A percentile compares a stretch with the other conserved stretches of the same genome.
Evolutionary conservation across 352 stramenopile genomes (phyloP).

Genomic region (Phytophthora lateralis): DNA sequence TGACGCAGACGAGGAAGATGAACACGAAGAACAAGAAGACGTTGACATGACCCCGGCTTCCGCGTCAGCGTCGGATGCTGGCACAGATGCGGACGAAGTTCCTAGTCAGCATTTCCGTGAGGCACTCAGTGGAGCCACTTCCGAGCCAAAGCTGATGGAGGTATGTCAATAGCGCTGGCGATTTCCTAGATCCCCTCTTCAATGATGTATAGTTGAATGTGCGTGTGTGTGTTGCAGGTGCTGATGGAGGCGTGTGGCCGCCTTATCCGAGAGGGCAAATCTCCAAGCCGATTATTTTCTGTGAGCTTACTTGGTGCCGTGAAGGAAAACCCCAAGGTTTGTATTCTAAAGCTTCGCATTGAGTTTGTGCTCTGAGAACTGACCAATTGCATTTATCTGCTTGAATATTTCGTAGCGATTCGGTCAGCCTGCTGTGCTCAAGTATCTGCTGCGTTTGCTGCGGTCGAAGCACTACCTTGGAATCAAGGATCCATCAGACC

Average conservation of each 20-base stretch:
- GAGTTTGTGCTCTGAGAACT: neutral
- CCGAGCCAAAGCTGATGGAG: slow-evolving; percentile 60
- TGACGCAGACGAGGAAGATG: slow-evolving; percentile 40
- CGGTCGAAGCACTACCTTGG: slow-evolving; percentile 84
- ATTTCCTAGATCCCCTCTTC: neutral
- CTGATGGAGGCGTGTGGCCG: slow-evolving; percentile 54
- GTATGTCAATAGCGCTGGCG: slow-evolving; percentile 18
- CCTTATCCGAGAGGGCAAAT: slow-evolving; percentile 61
- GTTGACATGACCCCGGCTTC: slow-evolving; percentile 30
- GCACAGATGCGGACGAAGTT: slow-evolving; percentile 37
- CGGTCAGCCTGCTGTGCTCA: slow-evolving; percentile 56
- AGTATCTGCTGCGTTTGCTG: slow-evolving; percentile 78
- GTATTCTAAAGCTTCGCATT: neutral
- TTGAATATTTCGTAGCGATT: slow-evolving; percentile 46
- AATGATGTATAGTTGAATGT: neutral
- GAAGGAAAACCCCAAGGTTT: slow-evolving; percentile 56
- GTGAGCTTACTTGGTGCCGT: slow-evolving; percentile 64
- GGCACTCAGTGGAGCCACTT: slow-evolving; percentile 37
- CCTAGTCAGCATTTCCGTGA: slow-evolving; percentile 63
- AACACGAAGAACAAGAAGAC: slow-evolving; percentile 25
- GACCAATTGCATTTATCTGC: neutral
- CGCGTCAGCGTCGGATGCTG: slow-evolving; percentile 30
- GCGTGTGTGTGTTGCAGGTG: slow-evolving; percentile 31
- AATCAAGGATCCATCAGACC: slow-evolving; percentile 41
- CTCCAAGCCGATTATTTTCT: slow-evolving; percentile 63